A percentile compares a stretch with the other conserved stretches of the same genome.
Evolutionary conservation across 2,329 filamentous ascomycete genomes (phyloP).

Genomic region (Aspergillus quadrilineatus): DNA sequence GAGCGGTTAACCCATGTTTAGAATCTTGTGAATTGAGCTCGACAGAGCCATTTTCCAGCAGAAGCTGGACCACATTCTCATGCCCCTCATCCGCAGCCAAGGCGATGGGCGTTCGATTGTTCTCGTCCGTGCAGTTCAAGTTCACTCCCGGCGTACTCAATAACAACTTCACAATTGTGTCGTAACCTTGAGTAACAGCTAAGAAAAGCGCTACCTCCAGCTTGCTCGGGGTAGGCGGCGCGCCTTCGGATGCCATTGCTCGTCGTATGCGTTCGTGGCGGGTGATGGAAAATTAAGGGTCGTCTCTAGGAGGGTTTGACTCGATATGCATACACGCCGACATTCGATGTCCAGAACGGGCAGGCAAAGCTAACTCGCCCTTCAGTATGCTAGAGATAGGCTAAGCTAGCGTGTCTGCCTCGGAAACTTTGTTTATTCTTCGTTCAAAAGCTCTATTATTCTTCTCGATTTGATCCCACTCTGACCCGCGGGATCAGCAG

Average conservation of each 20-base stretch:
- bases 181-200: slow-evolving; percentile 25
- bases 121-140: slow-evolving; percentile 20
- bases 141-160: slow-evolving; percentile 24
- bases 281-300: background rate
- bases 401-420: slow-evolving; percentile 8
- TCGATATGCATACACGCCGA: slow-evolving; percentile 9
- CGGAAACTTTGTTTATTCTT: slow-evolving; percentile 5
- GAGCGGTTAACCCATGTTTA: slow-evolving; percentile 16
- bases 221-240: slow-evolving; percentile 20
- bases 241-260: slow-evolving; percentile 11
- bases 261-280: background rate
- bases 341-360: slow-evolving; percentile 5
- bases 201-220: slow-evolving; percentile 26
- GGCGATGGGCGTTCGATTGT: slow-evolving; percentile 23
- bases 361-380: background rate
- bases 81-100: slow-evolving; percentile 26
- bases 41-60: slow-evolving; percentile 19
- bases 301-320: slow-evolving; percentile 1
- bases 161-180: slow-evolving; percentile 25
- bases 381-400: slow-evolving; percentile 3
- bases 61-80: slow-evolving; percentile 21
- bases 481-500: slow-evolving; percentile 9
- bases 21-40: slow-evolving; percentile 17
- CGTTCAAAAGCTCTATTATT: background rate
- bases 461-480: background rate